Evolutionary conservation across 768 basidiomycete species (phyloP).

Genomic region (Naganishia randhawae): DNA sequence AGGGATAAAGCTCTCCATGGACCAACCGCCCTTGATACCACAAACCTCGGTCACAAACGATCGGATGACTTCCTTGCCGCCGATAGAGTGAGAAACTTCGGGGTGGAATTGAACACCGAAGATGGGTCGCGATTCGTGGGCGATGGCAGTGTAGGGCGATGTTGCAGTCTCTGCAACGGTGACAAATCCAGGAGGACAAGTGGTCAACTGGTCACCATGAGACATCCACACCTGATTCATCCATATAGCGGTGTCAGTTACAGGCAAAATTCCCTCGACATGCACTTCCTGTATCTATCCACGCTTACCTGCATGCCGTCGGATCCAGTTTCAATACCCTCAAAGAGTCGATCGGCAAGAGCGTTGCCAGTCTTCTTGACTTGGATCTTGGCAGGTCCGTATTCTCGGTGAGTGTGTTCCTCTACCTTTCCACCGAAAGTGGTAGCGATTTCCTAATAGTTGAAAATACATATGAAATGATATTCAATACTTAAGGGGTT

Average conservation of each 20-base stretch:
- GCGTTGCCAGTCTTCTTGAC: constrained; percentile 62
- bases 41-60: constrained; percentile 82
- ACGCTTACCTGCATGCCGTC: constrained; percentile 76
- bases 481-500: neutral
- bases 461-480: neutral
- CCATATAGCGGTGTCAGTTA: neutral
- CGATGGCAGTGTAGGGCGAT: constrained; percentile 89
- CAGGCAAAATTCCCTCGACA: neutral
- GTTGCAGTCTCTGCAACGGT: constrained; percentile 79
- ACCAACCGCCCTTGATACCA: constrained; percentile 77
- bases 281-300: neutral
- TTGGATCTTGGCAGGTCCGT: constrained; percentile 81
- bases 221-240: constrained; percentile 93
- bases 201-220: constrained; percentile 88
- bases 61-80: constrained; percentile 82
- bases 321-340: constrained; percentile 59
- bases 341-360: constrained; percentile 71
- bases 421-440: constrained; percentile 76
- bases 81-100: constrained; percentile 90
- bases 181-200: constrained; percentile 75
- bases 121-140: constrained; percentile 79
- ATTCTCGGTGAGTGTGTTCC: constrained; percentile 86
- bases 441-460: constrained; percentile 84
- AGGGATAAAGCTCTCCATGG: constrained; percentile 97
- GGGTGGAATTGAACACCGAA: constrained; percentile 99